Percentiles rank a stretch among this genome's conserved stretches.
These are phyloP conservation scores for Cladophialophora exuberans DNA, from an alignment of 2,329 filamentous ascomycete genomes.

Conservation along the genomic window DNA sequence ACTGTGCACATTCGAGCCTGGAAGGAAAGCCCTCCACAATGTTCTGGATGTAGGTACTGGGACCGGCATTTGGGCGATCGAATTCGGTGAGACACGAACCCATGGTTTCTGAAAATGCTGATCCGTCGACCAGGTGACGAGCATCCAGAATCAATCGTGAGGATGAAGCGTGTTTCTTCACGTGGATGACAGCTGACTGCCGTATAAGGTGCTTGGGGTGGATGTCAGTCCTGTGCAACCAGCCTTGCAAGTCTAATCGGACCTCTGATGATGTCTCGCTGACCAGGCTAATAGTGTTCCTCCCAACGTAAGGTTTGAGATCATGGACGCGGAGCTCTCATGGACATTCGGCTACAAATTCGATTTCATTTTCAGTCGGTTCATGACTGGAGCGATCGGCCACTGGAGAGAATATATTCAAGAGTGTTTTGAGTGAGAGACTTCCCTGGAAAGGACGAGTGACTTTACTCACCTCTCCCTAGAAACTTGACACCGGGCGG, in stretches of 20 bases:
- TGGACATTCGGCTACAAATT: constrained; percentile 62
- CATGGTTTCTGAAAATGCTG: background rate
- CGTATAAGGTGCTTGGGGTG: constrained; percentile 18
- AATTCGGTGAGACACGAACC: constrained; percentile 27
- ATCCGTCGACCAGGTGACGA: constrained; percentile 10
- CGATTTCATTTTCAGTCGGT: constrained; percentile 64
- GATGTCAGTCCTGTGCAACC: constrained; percentile 24
- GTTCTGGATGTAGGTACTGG: constrained; percentile 43
- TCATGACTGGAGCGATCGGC: constrained; percentile 59
- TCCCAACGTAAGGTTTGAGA: constrained; percentile 59
- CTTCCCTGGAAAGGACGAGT: background rate
- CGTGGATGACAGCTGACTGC: constrained; percentile 6
- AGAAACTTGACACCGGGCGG: constrained; percentile 44
- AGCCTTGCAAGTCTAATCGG: constrained; percentile 10
- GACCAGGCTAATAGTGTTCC: constrained; percentile 42
- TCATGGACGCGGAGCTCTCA: constrained; percentile 61
- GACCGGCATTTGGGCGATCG: constrained; percentile 44
- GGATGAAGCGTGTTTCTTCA: background rate
- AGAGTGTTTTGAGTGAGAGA: constrained; percentile 29
- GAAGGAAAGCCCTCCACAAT: constrained; percentile 29
- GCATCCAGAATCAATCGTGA: constrained; percentile 21
- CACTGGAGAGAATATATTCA: constrained; percentile 50
- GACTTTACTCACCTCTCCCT: background rate
- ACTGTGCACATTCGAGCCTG: constrained; percentile 31
- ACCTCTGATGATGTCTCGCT: background rate